phyloP scores from a whole-genome alignment of 768 basidiomycete genomes.

The Boletales sp. region DNA sequence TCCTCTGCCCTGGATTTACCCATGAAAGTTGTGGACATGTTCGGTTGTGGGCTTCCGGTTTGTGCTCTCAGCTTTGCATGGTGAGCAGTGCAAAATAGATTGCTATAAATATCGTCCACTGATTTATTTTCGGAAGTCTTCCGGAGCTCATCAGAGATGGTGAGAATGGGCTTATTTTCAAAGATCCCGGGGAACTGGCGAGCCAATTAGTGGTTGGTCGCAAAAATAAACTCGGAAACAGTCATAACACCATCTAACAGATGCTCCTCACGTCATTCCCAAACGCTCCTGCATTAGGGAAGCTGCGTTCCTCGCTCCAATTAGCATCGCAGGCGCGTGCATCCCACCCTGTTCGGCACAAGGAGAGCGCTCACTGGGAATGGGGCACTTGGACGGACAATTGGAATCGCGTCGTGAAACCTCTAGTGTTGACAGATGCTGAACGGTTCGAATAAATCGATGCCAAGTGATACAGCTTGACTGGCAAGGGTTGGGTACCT shows the following conservation, averaged over 20 bases:
- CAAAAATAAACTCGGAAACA: background rate
- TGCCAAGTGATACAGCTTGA: background rate
- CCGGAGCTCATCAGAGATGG: constrained; percentile 83
- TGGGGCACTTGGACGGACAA: constrained; percentile 87
- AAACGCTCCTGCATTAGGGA: constrained; percentile 42
- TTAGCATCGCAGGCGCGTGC: constrained; percentile 26
- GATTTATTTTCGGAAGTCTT: constrained; percentile 46
- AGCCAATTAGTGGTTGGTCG: constrained; percentile 54
- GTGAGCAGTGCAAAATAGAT: constrained; percentile 41
- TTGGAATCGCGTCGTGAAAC: constrained; percentile 69
- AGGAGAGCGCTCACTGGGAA: constrained; percentile 36
- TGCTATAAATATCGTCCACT: background rate
- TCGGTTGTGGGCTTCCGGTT: constrained; percentile 93
- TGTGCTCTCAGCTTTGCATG: constrained; percentile 85
- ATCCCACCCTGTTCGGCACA: constrained; percentile 16
- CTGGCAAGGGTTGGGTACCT: background rate
- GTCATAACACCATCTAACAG: constrained; percentile 32
- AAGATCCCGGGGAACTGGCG: constrained; percentile 62
- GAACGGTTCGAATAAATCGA: constrained; percentile 15
- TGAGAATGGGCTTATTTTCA: constrained; percentile 81
- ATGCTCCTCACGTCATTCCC: constrained; percentile 61
- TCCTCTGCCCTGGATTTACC: constrained; percentile 90
- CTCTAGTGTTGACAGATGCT: constrained; percentile 43
- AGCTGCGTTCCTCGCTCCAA: constrained; percentile 50
- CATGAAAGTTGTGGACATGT: constrained; percentile 99